These are phyloP conservation scores for Tylopilus sp. DNA, from an alignment of 768 basidiomycete species.

Conservation along the genomic window DNA sequence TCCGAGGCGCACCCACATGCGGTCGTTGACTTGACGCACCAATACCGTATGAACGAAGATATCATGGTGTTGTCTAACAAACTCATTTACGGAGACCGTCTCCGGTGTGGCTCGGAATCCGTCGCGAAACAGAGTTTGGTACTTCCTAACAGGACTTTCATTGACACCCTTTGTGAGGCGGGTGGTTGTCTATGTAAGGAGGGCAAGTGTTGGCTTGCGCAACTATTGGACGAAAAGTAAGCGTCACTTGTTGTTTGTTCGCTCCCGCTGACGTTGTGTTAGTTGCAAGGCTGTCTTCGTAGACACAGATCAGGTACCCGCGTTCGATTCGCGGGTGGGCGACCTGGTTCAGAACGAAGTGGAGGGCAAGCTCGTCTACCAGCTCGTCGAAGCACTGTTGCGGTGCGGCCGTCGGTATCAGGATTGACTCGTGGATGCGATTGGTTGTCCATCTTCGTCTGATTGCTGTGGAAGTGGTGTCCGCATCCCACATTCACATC, in stretches of 20 bases:
- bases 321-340: constrained; percentile 75
- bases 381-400: constrained; percentile 66
- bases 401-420: constrained; percentile 59
- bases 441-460: neutral
- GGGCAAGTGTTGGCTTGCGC: constrained; percentile 66
- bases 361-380: constrained; percentile 68
- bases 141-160: constrained; percentile 46
- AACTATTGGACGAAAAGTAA: constrained; percentile 62
- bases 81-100: constrained; percentile 75
- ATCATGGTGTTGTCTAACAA: constrained; percentile 91
- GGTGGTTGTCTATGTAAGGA: constrained; percentile 30
- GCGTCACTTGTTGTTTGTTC: constrained; percentile 10
- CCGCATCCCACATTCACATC: constrained; percentile 4
- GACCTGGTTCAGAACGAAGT: constrained; percentile 87
- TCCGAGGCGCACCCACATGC: constrained; percentile 85
- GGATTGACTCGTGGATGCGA: neutral
- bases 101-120: constrained; percentile 73
- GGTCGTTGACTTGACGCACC: constrained; percentile 80
- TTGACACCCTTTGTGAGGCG: constrained; percentile 43
- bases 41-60: constrained; percentile 96
- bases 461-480: neutral
- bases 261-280: neutral
- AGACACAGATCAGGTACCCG: constrained; percentile 83
- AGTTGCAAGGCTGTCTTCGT: constrained; percentile 90
- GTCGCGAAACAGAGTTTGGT: constrained; percentile 60